phyloP scores from a whole-genome alignment of 2,329 filamentous ascomycete species.

The Neoascochyta sp. region DNA sequence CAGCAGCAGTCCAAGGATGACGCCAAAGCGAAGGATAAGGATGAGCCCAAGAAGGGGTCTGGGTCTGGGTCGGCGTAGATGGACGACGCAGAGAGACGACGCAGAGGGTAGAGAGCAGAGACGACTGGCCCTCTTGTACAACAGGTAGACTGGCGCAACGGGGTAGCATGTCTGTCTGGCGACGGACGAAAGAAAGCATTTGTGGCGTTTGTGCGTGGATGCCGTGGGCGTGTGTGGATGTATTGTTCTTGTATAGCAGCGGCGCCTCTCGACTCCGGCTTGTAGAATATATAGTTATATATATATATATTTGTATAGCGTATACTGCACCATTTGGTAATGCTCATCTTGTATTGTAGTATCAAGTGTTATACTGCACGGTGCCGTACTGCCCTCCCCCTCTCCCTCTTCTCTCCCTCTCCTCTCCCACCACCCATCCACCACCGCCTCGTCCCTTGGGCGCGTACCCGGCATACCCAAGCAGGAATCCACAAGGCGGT shows the following conservation, averaged over 20 bases:
- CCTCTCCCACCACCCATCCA: no score
- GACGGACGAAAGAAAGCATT: slow-evolving; percentile 27
- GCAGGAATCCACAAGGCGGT: no score
- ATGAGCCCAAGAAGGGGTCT: slow-evolving; percentile 31
- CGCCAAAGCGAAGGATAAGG: slow-evolving; percentile 18
- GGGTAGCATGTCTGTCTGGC: slow-evolving; percentile 8
- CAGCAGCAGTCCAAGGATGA: slow-evolving; percentile 28
- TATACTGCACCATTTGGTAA: no score
- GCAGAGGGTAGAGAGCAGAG: not conserved
- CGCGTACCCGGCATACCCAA: no score
- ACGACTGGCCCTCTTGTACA: slow-evolving; percentile 11
- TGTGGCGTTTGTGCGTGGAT: slow-evolving; percentile 25
- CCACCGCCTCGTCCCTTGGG: no score
- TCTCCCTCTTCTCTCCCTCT: no score
- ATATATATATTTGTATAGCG: not conserved
- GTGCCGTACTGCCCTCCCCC: no score
- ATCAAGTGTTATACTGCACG: no score
- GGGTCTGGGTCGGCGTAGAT: slow-evolving; percentile 27
- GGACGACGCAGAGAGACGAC: not conserved
- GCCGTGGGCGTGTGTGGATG: slow-evolving; percentile 18
- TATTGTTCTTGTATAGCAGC: slow-evolving; percentile 15
- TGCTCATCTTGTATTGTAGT: no score
- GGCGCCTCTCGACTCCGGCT: slow-evolving; percentile 35
- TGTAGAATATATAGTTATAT: slow-evolving; percentile 18
- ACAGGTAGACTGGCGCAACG: slow-evolving; percentile 15